Percentiles rank a stretch among this genome's conserved stretches.
phyloP scores from a whole-genome alignment of 2,329 filamentous ascomycete genomes.

The Talaromyces atroroseus region DNA sequence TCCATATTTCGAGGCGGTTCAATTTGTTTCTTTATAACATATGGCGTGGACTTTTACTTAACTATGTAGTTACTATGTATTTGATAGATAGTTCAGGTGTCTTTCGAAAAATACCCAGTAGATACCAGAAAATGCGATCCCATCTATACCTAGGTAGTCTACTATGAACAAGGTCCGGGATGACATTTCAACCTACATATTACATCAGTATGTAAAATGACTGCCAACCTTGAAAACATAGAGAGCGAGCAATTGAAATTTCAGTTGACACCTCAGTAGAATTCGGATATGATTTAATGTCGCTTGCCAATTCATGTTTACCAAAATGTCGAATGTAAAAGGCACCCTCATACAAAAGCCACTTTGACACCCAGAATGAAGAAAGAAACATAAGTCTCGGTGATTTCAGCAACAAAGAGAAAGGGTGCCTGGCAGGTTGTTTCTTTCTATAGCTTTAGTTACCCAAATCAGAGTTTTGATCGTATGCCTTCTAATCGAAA shows the following conservation, averaged over 20 bases:
- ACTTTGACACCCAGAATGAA: neutral
- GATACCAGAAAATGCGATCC: neutral
- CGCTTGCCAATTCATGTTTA: neutral
- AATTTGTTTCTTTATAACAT: neutral
- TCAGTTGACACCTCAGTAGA: too few relatives aligned
- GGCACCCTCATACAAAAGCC: neutral
- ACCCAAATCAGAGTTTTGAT: conserved; percentile 54
- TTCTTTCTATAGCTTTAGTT: neutral
- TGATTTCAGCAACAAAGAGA: neutral
- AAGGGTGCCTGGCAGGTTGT: too few relatives aligned
- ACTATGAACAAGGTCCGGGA: neutral
- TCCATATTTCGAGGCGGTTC: neutral
- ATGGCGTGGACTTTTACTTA: neutral
- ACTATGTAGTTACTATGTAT: conserved; percentile 1
- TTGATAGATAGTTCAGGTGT: neutral
- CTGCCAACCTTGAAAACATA: neutral
- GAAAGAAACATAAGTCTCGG: neutral
- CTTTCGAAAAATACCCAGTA: neutral
- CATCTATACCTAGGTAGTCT: neutral
- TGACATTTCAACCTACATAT: too few relatives aligned
- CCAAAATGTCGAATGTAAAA: neutral
- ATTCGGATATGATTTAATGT: neutral
- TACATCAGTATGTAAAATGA: neutral
- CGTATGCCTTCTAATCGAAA: conserved; percentile 87
- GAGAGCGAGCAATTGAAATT: neutral